phyloP scores from a whole-genome alignment of 2,329 filamentous ascomycete species.

The Thielaviopsis ethacetica region DNA sequence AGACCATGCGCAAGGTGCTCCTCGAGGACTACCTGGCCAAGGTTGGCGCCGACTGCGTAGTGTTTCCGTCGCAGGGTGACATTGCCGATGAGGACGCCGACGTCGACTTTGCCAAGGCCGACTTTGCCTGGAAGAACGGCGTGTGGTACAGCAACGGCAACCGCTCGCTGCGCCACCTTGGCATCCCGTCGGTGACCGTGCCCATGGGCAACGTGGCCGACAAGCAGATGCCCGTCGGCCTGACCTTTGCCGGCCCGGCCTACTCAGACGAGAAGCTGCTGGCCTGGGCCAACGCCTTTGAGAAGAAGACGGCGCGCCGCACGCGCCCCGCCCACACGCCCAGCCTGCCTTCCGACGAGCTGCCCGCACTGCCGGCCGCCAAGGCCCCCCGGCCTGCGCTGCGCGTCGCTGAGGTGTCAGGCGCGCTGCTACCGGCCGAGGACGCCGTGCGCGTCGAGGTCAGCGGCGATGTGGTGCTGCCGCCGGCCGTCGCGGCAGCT shows the following conservation, averaged over 20 bases:
- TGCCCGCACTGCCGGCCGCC: background rate
- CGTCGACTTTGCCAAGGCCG: constrained; percentile 14
- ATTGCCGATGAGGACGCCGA: constrained; percentile 33
- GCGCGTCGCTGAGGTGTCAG: background rate
- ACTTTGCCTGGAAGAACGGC: constrained; percentile 22
- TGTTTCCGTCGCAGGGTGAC: constrained; percentile 34
- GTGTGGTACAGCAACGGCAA: constrained; percentile 38
- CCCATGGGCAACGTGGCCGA: constrained; percentile 33
- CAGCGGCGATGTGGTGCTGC: background rate
- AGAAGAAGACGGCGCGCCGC: constrained; percentile 8
- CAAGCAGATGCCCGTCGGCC: constrained; percentile 32
- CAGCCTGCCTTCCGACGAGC: constrained; percentile 7
- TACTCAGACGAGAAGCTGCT: constrained; percentile 25
- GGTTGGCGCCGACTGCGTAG: constrained; percentile 26
- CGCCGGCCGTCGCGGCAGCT: background rate
- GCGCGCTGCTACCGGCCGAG: background rate
- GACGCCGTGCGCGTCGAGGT: background rate
- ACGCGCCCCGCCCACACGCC: constrained; percentile 11
- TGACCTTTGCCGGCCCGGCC: constrained; percentile 34
- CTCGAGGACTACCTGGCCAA: constrained; percentile 34
- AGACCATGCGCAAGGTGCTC: constrained; percentile 30
- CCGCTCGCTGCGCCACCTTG: constrained; percentile 33
- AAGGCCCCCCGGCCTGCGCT: background rate
- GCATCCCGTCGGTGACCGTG: constrained; percentile 35
- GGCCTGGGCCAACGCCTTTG: constrained; percentile 14